Conservation (phyloP, 352 stramenopile genomes). For the Phytophthora brassicae region DNA sequence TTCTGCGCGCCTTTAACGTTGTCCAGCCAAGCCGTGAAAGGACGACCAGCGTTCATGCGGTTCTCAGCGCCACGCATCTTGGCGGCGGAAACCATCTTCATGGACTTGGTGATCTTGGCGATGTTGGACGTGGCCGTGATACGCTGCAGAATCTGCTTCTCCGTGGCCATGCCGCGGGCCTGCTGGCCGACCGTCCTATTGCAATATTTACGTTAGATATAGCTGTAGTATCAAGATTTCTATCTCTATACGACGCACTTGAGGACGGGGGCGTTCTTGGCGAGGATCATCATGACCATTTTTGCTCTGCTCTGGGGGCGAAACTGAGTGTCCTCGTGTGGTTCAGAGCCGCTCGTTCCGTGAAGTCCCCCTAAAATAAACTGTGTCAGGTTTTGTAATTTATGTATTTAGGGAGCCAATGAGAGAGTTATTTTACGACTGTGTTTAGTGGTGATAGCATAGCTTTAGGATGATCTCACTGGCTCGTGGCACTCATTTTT, state of each 20-base stretch:
- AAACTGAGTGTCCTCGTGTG: conserved; percentile 39
- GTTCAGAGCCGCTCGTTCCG: conserved; percentile 37
- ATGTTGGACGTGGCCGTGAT: conserved; percentile 99
- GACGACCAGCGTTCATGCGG: conserved; percentile 77
- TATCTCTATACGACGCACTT: too few species aligned
- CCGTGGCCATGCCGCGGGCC: conserved; percentile 96
- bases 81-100: conserved; percentile 99
- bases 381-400: not conserved
- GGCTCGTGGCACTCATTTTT: too few species aligned
- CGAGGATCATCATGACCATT: conserved; percentile 55
- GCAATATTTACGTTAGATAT: too few species aligned
- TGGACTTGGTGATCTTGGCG: conserved; percentile 99
- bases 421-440: not conserved
- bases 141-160: conserved; percentile 98
- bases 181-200: conserved; percentile 68
- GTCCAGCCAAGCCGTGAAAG: conserved; percentile 85
- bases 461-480: too few species aligned
- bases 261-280: conserved; percentile 52
- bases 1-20: conserved; percentile 76
- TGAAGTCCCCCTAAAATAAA: not conserved
- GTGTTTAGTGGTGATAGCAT: conserved; percentile 1
- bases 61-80: conserved; percentile 98
- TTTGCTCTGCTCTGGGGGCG: conserved; percentile 19
- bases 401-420: conserved; percentile 3
- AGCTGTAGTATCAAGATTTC: too few species aligned